Base-by-base conservation (phyloP, 2,329 filamentous ascomycete species). In the Penicillium sclerotiorum region DNA sequence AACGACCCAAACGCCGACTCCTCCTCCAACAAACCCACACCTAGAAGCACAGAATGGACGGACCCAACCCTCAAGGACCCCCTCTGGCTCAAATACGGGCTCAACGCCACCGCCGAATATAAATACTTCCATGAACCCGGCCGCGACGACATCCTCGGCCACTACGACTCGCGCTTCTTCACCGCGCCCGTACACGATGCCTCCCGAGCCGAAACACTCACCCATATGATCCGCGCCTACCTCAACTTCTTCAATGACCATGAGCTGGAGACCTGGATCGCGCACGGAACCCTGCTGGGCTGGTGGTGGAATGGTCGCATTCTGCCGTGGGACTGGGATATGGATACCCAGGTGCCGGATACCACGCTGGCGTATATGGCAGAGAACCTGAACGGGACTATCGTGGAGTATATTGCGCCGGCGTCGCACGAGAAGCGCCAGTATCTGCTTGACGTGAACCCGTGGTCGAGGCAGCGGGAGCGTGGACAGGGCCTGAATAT, bases 291-390 rank as follows among this genome's bases (percentile, higher is more conserved):
- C 4, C 73, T 94, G 42, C 75, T 95, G 18, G 90, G 89, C 11
- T 95, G 90, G 90, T 94, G 88, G 88, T 95, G 90, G 90, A 93
- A 90, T 66, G 77, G 77, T 48, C 73, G 83, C 71, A 84, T 89
- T 65, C 83, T 92, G 74, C 88, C 89, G 1, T 92, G 89, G 89
- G 89, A 94, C 69, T 88, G 85, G 75, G 90, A 95, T 68, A 76
- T 94, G 38, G 90, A 95, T 69, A 88, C 89, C 0, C 90, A 94
- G 71, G 84, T 94, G 22, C 83, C 84, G 15, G 81, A 80, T 47
- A 73, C 77, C 25, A 91, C 89, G 1, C 77, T 94, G 38, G 69
- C 76, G 28, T 83, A 83, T 68, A 75, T 94, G 21, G 87, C 79
- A 25, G 73, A 82, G 49, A 74, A 83, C 54, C 79, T 84, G 69